Evolutionary conservation across 108 stramenopile species (phyloP).

Genomic region (Pseudonitzschia pungens): DNA sequence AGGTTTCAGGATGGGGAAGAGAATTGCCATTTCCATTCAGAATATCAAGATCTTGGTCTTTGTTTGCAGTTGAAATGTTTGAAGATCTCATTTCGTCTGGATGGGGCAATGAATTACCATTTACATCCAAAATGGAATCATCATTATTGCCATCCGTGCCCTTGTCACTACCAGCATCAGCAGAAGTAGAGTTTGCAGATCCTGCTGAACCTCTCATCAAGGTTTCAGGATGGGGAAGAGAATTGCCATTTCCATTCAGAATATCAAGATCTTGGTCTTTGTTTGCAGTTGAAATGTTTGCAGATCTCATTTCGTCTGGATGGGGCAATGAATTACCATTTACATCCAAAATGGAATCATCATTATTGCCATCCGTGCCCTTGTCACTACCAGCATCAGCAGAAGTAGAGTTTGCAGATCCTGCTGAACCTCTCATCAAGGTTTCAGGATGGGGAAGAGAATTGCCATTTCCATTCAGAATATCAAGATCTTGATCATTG

Average conservation of each 20-base stretch:
- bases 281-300: not conserved
- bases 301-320: not conserved
- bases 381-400: not conserved
- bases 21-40: not conserved
- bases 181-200: not conserved
- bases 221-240: constrained; percentile 5
- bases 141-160: not conserved
- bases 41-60: not conserved
- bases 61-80: not conserved
- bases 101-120: constrained; percentile 12
- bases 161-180: not conserved
- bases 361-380: not conserved
- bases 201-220: not conserved
- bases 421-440: not conserved
- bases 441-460: constrained; percentile 7
- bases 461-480: not conserved
- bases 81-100: not conserved
- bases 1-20: constrained; percentile 1
- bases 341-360: not conserved
- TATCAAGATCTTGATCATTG: not conserved
- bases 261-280: not conserved
- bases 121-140: not conserved
- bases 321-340: constrained; percentile 12
- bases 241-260: not conserved
- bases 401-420: not conserved